Base-by-base conservation (phyloP, 2,329 filamentous ascomycete species). In the Penicillium hordei region DNA sequence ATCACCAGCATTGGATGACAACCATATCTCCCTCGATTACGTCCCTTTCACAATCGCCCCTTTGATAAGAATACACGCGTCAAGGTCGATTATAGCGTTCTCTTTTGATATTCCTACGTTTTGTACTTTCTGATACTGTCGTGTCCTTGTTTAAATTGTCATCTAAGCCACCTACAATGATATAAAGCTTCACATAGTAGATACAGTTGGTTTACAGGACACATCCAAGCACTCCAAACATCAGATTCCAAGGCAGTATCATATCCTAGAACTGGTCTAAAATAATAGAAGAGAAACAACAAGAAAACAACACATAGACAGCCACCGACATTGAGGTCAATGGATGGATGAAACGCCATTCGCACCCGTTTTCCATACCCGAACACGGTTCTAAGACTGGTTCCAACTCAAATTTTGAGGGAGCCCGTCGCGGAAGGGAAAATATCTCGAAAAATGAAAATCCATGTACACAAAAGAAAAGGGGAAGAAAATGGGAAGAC, bases 361-460 rank as follows among this genome's bases (percentile, higher is more conserved):
- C 70, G 65, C 73, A 74, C 71, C 73, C 66, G 67, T 75, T 77
- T 76, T 74, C 72, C 73, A 72, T 69, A 73, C 71, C 74, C 73
- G 69, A 75, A 73, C 72, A 74, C 67, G 72, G 68, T 74, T 76
- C 74, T 76, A 75, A 71, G 70, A 72, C 64, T 60, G 51, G 53
- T 65, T 72, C 68, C 70, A 73, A 72, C 68, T 72, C 62, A 68
- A 67, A 71, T 63, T 60, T 62, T 52, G 61, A 63, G 60, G 61
- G 61, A 66, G 64, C 63, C 65, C 60, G 63, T 55, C 64, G 65
- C 60, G 62, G 63, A 69, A 68, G 67, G 65, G 71, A 70, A 68
- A 69, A 70, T 68, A 72, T 72, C 64, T 33, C 31, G 68, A 57
- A 63, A 72, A 39, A 48, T 21, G 38, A 72, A 66, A 73, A 66